Conservation (phyloP, 345 rosid genomes). For the Eucalyptus regnans region DNA sequence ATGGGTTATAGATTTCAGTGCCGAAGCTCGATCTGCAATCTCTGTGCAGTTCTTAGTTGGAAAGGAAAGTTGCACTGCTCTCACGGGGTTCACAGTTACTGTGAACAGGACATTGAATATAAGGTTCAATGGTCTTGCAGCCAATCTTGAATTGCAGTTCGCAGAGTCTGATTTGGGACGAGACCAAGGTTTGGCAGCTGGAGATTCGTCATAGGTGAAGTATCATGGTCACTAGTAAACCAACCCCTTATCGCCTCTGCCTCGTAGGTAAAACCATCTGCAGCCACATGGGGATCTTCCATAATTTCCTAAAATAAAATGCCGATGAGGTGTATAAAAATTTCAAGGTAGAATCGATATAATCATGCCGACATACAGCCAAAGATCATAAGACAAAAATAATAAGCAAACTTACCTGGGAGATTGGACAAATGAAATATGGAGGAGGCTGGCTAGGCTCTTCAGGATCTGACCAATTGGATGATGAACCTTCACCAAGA, state of each 20-base stretch:
- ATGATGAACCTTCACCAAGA: constrained; percentile 57
- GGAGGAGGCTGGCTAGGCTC: constrained; percentile 55
- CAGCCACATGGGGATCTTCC: constrained; percentile 71
- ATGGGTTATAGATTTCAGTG: background rate
- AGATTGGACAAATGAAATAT: constrained; percentile 81
- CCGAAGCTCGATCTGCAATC: background rate
- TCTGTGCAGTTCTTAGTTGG: background rate
- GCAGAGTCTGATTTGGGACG: constrained; percentile 58
- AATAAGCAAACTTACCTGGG: constrained; percentile 35
- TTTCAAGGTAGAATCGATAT: background rate
- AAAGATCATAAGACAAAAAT: background rate
- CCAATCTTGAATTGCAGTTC: constrained; percentile 69
- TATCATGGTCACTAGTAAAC: constrained; percentile 60
- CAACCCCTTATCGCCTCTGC: constrained; percentile 51
- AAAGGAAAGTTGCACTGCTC: background rate
- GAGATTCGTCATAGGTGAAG: constrained; percentile 62
- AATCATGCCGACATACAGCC: background rate
- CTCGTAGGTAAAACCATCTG: constrained; percentile 81
- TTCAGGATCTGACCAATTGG: constrained; percentile 19
- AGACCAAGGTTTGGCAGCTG: constrained; percentile 38
- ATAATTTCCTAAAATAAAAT: constrained; percentile 48
- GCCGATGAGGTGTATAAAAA: background rate
- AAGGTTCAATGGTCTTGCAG: constrained; percentile 10
- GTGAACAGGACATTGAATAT: background rate
- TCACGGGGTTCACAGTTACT: background rate